phyloP scores from a whole-genome alignment of 331 rosid species.

The Acacia pycnantha region DNA sequence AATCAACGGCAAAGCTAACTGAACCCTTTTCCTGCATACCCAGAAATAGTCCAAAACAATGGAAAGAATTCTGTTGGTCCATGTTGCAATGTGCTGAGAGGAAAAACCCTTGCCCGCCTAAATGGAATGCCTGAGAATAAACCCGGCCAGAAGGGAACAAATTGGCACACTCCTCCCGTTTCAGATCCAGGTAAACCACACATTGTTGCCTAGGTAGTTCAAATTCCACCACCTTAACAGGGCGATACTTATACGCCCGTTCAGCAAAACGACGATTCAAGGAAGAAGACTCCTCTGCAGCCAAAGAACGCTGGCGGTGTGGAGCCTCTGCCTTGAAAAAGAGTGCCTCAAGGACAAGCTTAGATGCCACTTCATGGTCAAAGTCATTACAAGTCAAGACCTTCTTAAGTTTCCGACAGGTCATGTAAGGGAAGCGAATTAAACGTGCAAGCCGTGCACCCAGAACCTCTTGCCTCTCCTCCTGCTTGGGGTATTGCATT shows the following conservation, averaged over 20 bases:
- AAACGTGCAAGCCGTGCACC: constrained; percentile 64
- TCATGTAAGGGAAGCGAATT: constrained; percentile 91
- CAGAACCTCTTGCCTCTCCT: constrained; percentile 77
- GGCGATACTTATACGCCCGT: constrained; percentile 90
- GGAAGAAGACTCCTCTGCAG: constrained; percentile 63
- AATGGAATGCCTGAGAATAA: constrained; percentile 92
- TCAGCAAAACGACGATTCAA: constrained; percentile 66
- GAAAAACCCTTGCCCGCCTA: constrained; percentile 98
- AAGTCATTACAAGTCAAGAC: constrained; percentile 81
- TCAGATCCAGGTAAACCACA: constrained; percentile 87
- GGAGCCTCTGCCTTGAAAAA: constrained; percentile 97
- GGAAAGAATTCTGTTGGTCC: constrained; percentile 97
- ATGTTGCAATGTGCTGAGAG: constrained; percentile 97
- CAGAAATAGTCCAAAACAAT: constrained; percentile 86
- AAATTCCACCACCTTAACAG: constrained; percentile 91
- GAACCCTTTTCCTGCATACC: constrained; percentile 99
- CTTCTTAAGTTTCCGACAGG: constrained; percentile 87
- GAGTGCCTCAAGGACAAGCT: constrained; percentile 89
- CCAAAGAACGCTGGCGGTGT: constrained; percentile 77
- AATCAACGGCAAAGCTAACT: constrained; percentile 84
- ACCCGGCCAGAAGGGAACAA: constrained; percentile 86
- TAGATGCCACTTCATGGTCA: constrained; percentile 73
- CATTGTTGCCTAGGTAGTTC: constrained; percentile 95
- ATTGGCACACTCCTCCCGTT: constrained; percentile 81
- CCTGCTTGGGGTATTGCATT: constrained; percentile 59